Conservation (phyloP, 306 rosid genomes). For the Cyclanthera cordifolia region DNA sequence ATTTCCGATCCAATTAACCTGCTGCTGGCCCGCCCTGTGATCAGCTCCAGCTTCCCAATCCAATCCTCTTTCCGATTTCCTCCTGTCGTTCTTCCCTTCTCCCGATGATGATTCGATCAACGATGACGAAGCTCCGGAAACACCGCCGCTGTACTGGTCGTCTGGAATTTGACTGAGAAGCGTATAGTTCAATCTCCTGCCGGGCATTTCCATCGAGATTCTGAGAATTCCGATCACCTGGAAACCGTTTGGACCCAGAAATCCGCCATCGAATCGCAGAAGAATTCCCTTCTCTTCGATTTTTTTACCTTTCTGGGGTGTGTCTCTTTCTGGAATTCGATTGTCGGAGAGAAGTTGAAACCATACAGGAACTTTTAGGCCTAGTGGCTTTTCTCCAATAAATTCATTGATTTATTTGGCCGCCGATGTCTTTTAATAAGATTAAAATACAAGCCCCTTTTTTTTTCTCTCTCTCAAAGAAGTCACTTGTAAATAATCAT, state of each 20-base stretch:
- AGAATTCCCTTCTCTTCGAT: not conserved
- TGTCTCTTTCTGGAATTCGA: constrained; percentile 12
- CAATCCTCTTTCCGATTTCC: constrained; percentile 38
- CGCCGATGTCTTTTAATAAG: too few species aligned
- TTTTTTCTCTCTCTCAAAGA: too few species aligned
- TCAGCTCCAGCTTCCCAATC: constrained; percentile 70
- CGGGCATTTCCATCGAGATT: constrained; percentile 71
- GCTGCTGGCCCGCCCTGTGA: constrained; percentile 48
- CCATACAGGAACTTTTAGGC: not conserved
- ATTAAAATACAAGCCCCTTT: too few species aligned
- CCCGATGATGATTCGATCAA: constrained; percentile 43
- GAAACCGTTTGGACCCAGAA: constrained; percentile 36
- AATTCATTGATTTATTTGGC: not conserved
- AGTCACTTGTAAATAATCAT: too few species aligned
- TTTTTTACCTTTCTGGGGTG: not conserved
- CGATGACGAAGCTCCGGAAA: constrained; percentile 28
- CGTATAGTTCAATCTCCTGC: constrained; percentile 76
- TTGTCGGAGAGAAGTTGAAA: constrained; percentile 9
- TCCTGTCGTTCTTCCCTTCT: constrained; percentile 45
- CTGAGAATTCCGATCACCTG: constrained; percentile 17
- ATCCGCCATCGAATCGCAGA: constrained; percentile 40
- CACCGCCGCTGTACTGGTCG: constrained; percentile 38
- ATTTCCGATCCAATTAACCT: constrained; percentile 66
- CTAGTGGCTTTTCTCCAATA: not conserved
- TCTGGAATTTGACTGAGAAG: constrained; percentile 66